Evolutionary conservation across 805 yeast genomes (phyloP), one percentile per base, ranked within the genome.

Genomic region (Ogataea trehaloabstinens): DNA sequence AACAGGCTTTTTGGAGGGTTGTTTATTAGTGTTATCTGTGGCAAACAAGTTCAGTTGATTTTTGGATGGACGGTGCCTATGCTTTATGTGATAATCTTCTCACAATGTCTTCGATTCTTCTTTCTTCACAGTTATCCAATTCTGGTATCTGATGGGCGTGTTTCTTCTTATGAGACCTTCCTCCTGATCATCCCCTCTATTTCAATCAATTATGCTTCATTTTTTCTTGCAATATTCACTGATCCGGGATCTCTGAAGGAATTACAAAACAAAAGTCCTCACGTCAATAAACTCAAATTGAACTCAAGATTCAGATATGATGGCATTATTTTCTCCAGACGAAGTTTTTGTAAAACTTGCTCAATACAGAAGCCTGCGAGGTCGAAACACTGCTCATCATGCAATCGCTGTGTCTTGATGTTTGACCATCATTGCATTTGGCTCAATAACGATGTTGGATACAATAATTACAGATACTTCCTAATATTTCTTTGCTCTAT

Each of bases 341-440:
- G 53, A 21, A 58, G 53, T 19, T 34, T 40, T 13, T 73, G 78
- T 49, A 19, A 55, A 10, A 73, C 82, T 1, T 87, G 95, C 52
- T 58, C 73, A 8, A 63, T 73, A 29, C 78, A 85, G 79, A 67
- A 90, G 45, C 78, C 85, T 11, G 88, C 95, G 2, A 64, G 95
- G 40, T 68, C 87, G 5, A 80, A 84, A 45, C 95, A 87, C 59
- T 87, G 95, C 53, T 67, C 80, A 1, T 67, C 67, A 3, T 87
- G 95, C 61, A 76, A 76, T 45, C 67, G 68, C 6, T 87, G 95
- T 53, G 66, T 85, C 15, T 58, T 74, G 8, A 51, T 73, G 34
- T 82, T 77, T 50, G 96, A 87, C 41, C 82, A 77, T 52, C 82
- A 77, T 52, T 77, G 82, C 49, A 49, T 68, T 7, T 76, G 74